Base-by-base conservation (phyloP, 805 yeast genomes). In the Candida maris region DNA sequence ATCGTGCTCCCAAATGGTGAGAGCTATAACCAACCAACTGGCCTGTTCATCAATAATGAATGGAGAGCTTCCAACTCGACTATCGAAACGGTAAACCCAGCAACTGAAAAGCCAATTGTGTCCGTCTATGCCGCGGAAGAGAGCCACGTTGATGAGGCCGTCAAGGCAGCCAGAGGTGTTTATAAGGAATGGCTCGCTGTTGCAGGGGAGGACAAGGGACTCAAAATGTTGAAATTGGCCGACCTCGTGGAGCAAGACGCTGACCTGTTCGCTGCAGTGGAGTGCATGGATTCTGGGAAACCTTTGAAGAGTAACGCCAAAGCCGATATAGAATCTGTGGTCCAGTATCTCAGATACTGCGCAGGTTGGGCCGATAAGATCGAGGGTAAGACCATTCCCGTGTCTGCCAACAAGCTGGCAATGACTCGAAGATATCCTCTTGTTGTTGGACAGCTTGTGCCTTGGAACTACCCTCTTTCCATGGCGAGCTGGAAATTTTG, bases 401-500 rank as follows among this genome's bases (percentile, higher is more conserved):
- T 61, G 6, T 43, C 46, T 15, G 69, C 72, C 17, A 63, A 64
- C 42, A 70, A 70, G 56, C 66, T 82, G 49, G 84, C 84, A 23
- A 79, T 77, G 62, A 80, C 88, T 18, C 67, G 79, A 35, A 79
- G 79, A 46, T 84, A 81, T 59, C 82, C 86, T 5, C 56, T 67
- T 34, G 83, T 79, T 24, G 77, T 81, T 49, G 85, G 79, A 9
- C 80, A 77, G 56, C 76, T 79, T 47, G 76, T 80, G 39, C 86
- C 86, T 22, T 79, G 86, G 85, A 79, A 79, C 63, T 80, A 76
- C 55, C 85, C 86, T 20, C 58, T 79, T 48, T 65, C 71, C 21
- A 81, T 82, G 87, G 78, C 83, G 12, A 70, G 84, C 17, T 84
- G 93, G 93, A 83, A 84, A 60, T 67, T 84, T 53, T 86, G 84